Base-by-base conservation (phyloP, 2,329 filamentous ascomycete species). In the Talaromyces marneffei region DNA sequence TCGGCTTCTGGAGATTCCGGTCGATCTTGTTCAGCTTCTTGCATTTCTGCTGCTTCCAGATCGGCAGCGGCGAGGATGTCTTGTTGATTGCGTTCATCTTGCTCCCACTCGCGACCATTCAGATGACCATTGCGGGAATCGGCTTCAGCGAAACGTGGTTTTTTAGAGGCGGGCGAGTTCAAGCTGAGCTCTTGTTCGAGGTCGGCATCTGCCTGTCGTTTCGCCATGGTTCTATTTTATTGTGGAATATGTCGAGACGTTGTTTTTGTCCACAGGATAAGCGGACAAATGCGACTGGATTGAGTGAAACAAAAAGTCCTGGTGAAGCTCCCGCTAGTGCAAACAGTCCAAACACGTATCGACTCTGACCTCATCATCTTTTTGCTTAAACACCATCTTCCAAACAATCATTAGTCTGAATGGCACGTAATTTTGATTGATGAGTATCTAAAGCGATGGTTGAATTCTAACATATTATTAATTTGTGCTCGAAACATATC, bases 41-140 rank as follows among this genome's bases (percentile, higher is more conserved):
- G 66, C 20, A 76, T 59, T 57, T 72, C 72, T 57, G 77, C 62
- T 85, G 79, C 86, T 90, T 94, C 83, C 89, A 88, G 33, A 82
- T 87, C 67, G 85, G 80, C 78, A 87, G 89, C 56, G 85, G 86
- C 77, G 80, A 75, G 67, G 9, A 74, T 71, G 61, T 75, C 64
- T 44, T 71, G 63, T 18, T 70, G 71, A 61, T 74, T 74, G 67
- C 67, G 70, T 57, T 74, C 72, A 59, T 76, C 69, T 58, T 74
- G 60, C 57, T 75, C 74, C 60, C 68, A 67, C 64, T 75, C 69
- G 42, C 71, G 70, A 48, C 68, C 71, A 58, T 60, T 67, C 33
- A 69, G 65, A 61, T 67, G 68, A 62, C 68, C 66, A 60, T 69
- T 67, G 63, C 65, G 61, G 71, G 67, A 27, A 70, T 69, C 18